phyloP scores from a whole-genome alignment of 805 yeast genomes.

The Kurtzmaniella cleridarum region DNA sequence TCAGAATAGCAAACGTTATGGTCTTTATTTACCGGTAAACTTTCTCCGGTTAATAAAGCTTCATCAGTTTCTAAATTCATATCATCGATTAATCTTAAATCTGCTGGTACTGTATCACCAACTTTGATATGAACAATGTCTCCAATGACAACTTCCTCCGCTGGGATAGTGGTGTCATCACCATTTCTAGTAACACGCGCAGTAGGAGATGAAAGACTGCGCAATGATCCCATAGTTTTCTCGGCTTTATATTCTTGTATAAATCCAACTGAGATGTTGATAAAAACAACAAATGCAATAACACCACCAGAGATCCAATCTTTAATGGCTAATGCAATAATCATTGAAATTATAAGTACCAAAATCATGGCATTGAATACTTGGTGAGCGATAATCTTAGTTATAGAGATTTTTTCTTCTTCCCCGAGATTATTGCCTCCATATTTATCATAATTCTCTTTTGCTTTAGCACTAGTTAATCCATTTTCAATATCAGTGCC shows the following conservation, averaged over 20 bases:
- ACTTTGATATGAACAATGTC: conserved; percentile 58
- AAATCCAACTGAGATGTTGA: conserved; percentile 64
- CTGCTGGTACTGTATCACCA: conserved; percentile 78
- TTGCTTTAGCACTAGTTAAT: conserved; percentile 21
- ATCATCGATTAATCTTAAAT: conserved; percentile 51
- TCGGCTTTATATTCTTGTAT: conserved; percentile 72
- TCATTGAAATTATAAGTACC: conserved; percentile 63
- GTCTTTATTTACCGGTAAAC: conserved; percentile 57
- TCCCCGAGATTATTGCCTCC: conserved; percentile 64
- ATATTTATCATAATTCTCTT: conserved; percentile 18
- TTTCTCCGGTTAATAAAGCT: conserved; percentile 63
- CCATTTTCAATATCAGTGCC: conserved; percentile 46
- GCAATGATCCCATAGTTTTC: conserved; percentile 70
- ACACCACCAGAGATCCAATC: conserved; percentile 86
- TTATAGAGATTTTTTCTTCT: conserved; percentile 48
- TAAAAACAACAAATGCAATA: conserved; percentile 57
- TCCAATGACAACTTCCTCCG: conserved; percentile 68
- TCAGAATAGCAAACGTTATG: conserved; percentile 34
- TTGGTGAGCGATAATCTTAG: conserved; percentile 57
- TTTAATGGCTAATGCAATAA: conserved; percentile 63
- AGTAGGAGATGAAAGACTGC: conserved; percentile 62
- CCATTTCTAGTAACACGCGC: conserved; percentile 66
- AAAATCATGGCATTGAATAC: conserved; percentile 74
- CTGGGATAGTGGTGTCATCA: conserved; percentile 48
- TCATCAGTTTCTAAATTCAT: conserved; percentile 70